Evolutionary conservation across 1,139 yeast species (phyloP), one percentile per base, ranked within the genome.

Genomic region (Sugiyamaella pinicola): DNA sequence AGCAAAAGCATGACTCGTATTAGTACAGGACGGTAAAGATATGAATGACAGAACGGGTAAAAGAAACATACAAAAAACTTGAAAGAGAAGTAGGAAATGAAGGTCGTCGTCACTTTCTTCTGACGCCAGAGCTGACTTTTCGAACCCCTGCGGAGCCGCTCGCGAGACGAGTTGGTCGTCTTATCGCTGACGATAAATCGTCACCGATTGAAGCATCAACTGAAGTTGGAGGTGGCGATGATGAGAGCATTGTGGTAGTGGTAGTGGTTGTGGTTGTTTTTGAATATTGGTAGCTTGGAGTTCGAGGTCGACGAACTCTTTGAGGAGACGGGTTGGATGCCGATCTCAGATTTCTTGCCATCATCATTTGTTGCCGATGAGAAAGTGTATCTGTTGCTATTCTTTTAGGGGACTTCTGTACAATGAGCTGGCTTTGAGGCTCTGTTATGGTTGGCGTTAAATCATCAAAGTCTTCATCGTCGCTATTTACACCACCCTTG

Each of bases 91-190:
- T 15, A 17, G 17, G 9, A 35, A 21, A 15, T 8, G 10, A 15
- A n/a, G 8, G 31, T 9, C n/a, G 31, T 4, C 19, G 12, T 35
- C 31, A 47, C 17, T 47, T 39, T 47, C 40, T 39, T 40, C 51
- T 31, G n/a, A 39, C 31, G 10, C 47, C 43, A 35, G 41, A n/a
- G 33, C 72, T 88, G 95, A 53, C 56, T 51, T 61, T 62, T 42
- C 64, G 55, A 13, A 60, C 58, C 15, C 56, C 55, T 24, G 54
- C 55, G 31, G 49, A 37, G 33, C 55, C 58, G 21, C 58, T 52
- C 1, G 62, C 52, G 9, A 61, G 49, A 28, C 65, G 49, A 10
- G 57, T 47, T 4, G 64, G 59, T 26, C 65, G 58, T 10, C 65
- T 52, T 8, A 26, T 34, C 42, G 26, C 45, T 48, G 46, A 47